Conservation (phyloP, 257 asterid genomes). For the Salvia miltiorrhiza region DNA sequence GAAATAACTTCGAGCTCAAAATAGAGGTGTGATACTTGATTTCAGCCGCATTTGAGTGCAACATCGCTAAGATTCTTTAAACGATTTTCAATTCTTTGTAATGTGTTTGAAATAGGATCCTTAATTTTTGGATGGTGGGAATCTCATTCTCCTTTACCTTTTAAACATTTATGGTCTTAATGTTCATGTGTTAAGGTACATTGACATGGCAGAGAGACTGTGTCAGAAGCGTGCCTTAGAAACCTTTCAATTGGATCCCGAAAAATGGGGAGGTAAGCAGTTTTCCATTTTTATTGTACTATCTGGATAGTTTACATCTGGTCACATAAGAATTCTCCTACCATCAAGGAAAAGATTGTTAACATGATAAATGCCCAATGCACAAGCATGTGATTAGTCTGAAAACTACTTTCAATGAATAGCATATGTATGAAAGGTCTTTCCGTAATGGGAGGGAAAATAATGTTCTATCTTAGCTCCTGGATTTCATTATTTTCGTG, state of each 20-base stretch:
- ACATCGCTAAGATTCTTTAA: neutral
- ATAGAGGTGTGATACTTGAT: neutral
- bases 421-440: neutral
- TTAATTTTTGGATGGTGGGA: neutral
- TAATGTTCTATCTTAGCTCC: neutral
- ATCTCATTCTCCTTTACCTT: neutral
- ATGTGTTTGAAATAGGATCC: neutral
- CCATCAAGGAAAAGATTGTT: neutral
- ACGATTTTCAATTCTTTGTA: neutral
- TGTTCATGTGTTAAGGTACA: slow-evolving; percentile 55
- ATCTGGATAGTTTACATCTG: neutral
- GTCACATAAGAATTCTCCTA: neutral
- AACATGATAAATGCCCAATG: neutral
- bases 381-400: neutral
- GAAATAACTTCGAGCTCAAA: neutral
- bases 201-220: slow-evolving; percentile 94
- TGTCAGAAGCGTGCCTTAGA: slow-evolving; percentile 97
- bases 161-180: neutral
- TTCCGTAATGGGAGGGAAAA: neutral
- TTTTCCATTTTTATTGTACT: neutral
- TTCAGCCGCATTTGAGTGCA: neutral
- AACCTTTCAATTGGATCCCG: slow-evolving; percentile 75
- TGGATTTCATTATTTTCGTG: neutral
- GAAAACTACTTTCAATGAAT: neutral
- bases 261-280: slow-evolving; percentile 91